Base-by-base conservation (phyloP, 805 yeast genomes). In the Candida chilensis region DNA sequence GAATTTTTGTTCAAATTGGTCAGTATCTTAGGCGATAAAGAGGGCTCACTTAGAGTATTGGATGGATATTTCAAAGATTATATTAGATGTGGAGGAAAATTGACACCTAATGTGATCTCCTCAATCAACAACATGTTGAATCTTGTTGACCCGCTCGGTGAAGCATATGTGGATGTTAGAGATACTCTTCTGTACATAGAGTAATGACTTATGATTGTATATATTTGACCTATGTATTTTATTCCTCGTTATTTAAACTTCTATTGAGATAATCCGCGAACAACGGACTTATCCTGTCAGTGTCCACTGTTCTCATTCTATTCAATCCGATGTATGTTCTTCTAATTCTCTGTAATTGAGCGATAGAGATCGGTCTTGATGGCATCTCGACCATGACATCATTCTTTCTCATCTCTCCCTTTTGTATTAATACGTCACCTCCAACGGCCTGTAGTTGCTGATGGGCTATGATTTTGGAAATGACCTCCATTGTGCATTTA, bases 271-370 rank as follows among this genome's bases (percentile, higher is more conserved):
- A 90, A 26, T 87, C 94, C 4, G 78, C 80, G 55, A 88, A 90
- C 42, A 84, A 49, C 1, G 78, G 73, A 4, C 61, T 67, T 16
- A 90, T 83, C 43, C 95, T 58, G 17, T 71, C 76, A 15, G 63
- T 45, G 30, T 84, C 92, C 27, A 87, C 63, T 25, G 78, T 74
- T 44, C 95, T 67, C 64, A 87, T 74, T 42, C 84, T 71, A 49
- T 90, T 86, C 50, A 90, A 62, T 24, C 74, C 64, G n/a, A 88
- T 73, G 52, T 81, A 90, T 12, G 87, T 78, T 41, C 98, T 67
- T 50, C 95, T 67, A 10, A 85, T 60, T 36, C 98, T 64, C 44
- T 88, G 95, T 31, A 92, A 49, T 45, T 83, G 87, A 0, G 95
- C 84, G 24, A 78, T 61, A 10, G 84, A 71, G 6, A 82, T 74